Conservation (phyloP, 306 rosid species). For the Pueraria montana region DNA sequence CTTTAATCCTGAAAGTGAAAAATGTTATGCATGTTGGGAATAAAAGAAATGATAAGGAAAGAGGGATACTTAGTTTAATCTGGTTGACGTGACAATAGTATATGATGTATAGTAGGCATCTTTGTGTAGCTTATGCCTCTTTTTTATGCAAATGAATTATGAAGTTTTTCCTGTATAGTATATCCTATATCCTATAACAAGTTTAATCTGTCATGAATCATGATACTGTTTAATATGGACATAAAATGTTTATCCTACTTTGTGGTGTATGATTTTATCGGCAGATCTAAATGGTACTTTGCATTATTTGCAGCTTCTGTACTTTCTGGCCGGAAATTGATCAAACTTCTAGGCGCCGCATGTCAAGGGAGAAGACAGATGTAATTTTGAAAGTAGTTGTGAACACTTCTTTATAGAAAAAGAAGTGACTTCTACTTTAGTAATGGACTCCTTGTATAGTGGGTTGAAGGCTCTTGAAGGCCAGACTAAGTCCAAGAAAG, state of each 20-base stretch:
- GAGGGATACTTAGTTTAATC: conserved; percentile 32
- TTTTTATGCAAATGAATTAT: conserved; percentile 1
- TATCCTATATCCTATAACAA: neutral
- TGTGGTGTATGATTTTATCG: conserved; percentile 33
- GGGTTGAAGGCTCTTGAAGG: conserved; percentile 96
- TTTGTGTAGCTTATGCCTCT: conserved; percentile 12
- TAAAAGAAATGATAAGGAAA: conserved; percentile 35
- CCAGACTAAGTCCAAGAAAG: conserved; percentile 75
- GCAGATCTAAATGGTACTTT: conserved; percentile 35
- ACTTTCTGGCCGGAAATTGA: conserved; percentile 93
- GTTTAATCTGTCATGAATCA: conserved; percentile 21
- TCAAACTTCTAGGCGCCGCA: conserved; percentile 82
- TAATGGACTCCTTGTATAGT: conserved; percentile 98
- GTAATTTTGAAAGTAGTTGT: conserved; percentile 85
- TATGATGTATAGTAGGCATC: conserved; percentile 4
- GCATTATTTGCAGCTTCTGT: conserved; percentile 69
- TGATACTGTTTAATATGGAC: conserved; percentile 13
- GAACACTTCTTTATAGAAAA: conserved; percentile 91
- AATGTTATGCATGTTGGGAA: neutral
- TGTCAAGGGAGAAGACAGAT: conserved; percentile 91
- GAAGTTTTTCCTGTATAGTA: neutral
- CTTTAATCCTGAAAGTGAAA: conserved; percentile 39
- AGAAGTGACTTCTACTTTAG: conserved; percentile 96
- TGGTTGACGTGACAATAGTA: neutral
- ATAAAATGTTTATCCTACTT: conserved; percentile 22